phyloP scores from a whole-genome alignment of 257 asterid species.

The Pogostemon cablin region DNA sequence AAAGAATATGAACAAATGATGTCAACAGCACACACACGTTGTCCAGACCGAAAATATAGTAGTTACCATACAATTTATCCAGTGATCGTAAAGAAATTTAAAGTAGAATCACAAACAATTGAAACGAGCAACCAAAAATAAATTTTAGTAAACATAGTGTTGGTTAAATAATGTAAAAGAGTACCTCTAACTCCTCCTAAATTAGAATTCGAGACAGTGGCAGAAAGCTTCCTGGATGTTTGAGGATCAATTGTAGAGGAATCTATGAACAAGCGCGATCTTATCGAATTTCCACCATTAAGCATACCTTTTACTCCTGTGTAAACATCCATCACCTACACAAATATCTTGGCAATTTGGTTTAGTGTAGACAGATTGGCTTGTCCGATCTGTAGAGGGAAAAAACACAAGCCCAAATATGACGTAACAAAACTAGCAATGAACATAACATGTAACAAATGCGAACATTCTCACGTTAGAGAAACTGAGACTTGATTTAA shows the following conservation, averaged over 20 bases:
- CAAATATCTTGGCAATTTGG: neutral
- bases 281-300: conserved; percentile 43
- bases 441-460: no score
- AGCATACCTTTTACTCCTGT: conserved; percentile 82
- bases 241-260: conserved; percentile 97
- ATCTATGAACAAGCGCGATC: conserved; percentile 82
- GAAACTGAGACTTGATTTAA: no score
- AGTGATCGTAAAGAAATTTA: neutral
- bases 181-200: conserved; percentile 52
- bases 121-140: neutral
- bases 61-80: neutral
- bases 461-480: no score
- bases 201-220: conserved; percentile 47
- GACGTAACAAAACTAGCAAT: no score
- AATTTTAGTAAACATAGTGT: neutral
- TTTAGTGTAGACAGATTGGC: neutral
- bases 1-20: neutral
- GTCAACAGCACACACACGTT: neutral
- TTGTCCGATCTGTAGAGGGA: neutral
- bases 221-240: conserved; percentile 78
- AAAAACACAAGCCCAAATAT: no score
- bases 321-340: conserved; percentile 86
- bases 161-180: conserved; percentile 14
- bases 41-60: neutral
- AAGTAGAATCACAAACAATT: neutral